A percentile compares a stretch with the other conserved stretches of the same genome.
phyloP scores from a whole-genome alignment of 1,284 basidiomycete genomes.

The Rugosomyces carneus region DNA sequence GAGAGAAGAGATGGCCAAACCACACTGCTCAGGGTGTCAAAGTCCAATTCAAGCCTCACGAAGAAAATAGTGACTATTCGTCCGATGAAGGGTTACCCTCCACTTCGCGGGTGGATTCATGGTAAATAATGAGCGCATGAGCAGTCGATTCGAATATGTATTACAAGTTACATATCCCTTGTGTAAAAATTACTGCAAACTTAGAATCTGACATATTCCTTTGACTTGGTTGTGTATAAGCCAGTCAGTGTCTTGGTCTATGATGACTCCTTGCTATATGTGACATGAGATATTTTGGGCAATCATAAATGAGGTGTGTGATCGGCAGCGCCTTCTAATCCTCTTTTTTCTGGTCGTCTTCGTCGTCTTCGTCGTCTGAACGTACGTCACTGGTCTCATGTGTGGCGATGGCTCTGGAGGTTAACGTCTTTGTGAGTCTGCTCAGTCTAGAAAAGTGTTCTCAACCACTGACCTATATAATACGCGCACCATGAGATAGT shows the following conservation, averaged over 20 bases:
- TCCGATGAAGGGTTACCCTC: constrained; percentile 45
- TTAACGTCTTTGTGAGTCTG: neutral
- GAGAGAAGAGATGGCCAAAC: constrained; percentile 71
- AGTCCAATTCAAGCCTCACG: constrained; percentile 52
- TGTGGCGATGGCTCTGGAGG: constrained; percentile 33
- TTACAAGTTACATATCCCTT: neutral
- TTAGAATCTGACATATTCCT: too few species aligned
- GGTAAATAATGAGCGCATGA: constrained; percentile 2
- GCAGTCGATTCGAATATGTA: neutral
- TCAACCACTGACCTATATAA: constrained; percentile 35
- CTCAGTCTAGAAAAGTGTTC: neutral
- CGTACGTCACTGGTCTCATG: constrained; percentile 37
- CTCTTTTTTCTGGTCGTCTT: constrained; percentile 32
- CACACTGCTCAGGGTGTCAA: constrained; percentile 43
- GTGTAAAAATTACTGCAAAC: too few species aligned
- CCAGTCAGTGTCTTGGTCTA: too few species aligned
- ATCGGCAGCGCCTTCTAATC: neutral
- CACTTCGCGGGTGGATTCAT: constrained; percentile 5
- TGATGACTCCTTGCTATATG: too few species aligned
- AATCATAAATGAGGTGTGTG: too few species aligned
- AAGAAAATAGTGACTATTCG: constrained; percentile 56
- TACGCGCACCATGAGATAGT: constrained; percentile 75
- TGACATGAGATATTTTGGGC: too few species aligned
- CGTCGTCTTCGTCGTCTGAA: constrained; percentile 67
- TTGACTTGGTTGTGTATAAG: too few species aligned